Conservation (phyloP, 805 yeast species). For the Ogataea paraovalis region DNA sequence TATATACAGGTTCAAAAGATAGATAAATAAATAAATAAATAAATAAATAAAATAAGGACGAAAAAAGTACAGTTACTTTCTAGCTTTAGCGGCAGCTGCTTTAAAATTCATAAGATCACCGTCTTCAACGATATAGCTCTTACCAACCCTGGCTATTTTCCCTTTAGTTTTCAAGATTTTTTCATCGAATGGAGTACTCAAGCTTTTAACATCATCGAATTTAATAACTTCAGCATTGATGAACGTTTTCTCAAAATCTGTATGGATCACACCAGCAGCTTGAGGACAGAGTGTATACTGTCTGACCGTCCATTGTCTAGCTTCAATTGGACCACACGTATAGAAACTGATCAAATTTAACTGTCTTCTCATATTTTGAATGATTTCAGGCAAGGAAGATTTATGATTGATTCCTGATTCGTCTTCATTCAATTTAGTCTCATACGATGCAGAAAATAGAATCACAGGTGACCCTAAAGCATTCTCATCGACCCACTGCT, state of each 20-base stretch:
- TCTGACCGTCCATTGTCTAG: conserved; percentile 97
- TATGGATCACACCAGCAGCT: conserved; percentile 98
- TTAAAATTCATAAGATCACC: conserved; percentile 90
- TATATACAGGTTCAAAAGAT: no score
- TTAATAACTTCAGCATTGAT: conserved; percentile 92
- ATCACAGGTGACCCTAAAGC: conserved; percentile 66
- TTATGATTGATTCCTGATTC: conserved; percentile 34
- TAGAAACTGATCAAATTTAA: conserved; percentile 87
- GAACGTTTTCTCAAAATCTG: conserved; percentile 91
- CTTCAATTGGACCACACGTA: conserved; percentile 95
- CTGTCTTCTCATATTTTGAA: conserved; percentile 81
- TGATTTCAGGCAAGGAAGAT: conserved; percentile 83
- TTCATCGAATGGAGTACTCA: conserved; percentile 63
- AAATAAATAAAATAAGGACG: no score
- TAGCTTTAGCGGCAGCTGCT: conserved; percentile 58
- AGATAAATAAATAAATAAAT: no score
- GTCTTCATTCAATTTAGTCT: conserved; percentile 21
- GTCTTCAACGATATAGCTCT: conserved; percentile 90
- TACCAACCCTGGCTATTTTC: conserved; percentile 87
- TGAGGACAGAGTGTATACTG: conserved; percentile 93
- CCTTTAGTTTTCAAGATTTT: conserved; percentile 81
- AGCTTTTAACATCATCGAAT: conserved; percentile 71
- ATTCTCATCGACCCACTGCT: conserved; percentile 84
- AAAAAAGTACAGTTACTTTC: conserved; percentile 2
- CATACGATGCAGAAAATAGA: conserved; percentile 32